phyloP scores from a whole-genome alignment of 257 asterid species.

The Nicotiana tabacum region DNA sequence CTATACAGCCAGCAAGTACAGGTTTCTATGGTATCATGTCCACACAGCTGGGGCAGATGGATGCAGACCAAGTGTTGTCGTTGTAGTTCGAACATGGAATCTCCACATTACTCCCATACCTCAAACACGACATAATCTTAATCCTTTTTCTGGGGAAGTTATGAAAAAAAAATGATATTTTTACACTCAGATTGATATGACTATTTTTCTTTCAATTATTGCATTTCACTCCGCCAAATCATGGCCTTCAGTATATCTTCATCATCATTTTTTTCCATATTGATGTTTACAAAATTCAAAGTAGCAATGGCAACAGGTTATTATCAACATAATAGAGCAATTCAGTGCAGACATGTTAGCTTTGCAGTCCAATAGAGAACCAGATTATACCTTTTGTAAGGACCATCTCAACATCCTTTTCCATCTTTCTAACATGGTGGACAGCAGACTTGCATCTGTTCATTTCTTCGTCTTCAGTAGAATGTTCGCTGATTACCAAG shows the following conservation, averaged over 20 bases:
- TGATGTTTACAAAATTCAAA: not conserved
- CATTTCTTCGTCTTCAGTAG: constrained; percentile 77
- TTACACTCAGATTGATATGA: not conserved
- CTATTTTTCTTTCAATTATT: not conserved
- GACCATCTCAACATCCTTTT: constrained; percentile 57
- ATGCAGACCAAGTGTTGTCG: not conserved
- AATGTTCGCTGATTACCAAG: constrained; percentile 48
- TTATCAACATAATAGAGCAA: not conserved
- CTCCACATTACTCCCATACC: not conserved
- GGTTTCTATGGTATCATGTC: not conserved
- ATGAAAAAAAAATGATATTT: not conserved
- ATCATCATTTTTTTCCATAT: not conserved
- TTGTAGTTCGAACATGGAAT: not conserved
- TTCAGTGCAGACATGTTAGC: not conserved
- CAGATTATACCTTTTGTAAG: constrained; percentile 51
- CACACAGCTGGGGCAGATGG: not conserved
- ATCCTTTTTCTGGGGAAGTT: not conserved
- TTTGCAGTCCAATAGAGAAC: not conserved
- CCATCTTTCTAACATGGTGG: constrained; percentile 68
- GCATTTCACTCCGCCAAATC: not conserved
- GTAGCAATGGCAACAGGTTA: not conserved
- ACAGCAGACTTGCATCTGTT: constrained; percentile 65
- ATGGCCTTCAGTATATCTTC: not conserved
- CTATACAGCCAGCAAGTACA: not conserved
- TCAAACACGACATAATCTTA: not conserved